Evolutionary conservation across 768 basidiomycete genomes (phyloP), one percentile per base, ranked within the genome.

Genomic region (Rhodocollybia butyracea): DNA sequence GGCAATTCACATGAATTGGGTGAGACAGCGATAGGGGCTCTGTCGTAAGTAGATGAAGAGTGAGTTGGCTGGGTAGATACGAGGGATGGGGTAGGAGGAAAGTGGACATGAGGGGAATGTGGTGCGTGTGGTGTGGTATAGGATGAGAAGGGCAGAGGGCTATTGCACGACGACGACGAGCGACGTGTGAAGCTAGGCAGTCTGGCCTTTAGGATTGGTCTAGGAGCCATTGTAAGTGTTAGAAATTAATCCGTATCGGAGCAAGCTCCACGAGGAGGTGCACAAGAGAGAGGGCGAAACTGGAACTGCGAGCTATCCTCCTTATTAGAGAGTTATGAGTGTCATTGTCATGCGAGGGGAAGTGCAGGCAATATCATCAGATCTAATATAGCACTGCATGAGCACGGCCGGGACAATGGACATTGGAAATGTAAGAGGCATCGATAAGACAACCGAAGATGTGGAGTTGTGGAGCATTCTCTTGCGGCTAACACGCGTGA

Each of bases 1-100:
- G 89, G 89, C 4, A 92, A 68, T 27, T 79, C 83, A 50, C 88
- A 88, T 1, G 62, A 57, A 63, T 90, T 91, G 2, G 84, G 85
- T 3, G 74, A 69, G 24, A 91, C 88, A 21, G 75, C 68, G 63
- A 89, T 88, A 1, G 90, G 85, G 2, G 82, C 80, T 36, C 89
- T 82, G 64, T 92, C 89, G 67, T 91, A 92, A 0, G 72, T 73
- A 21, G 74, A 64, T 1, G 86, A 70, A 0, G 89, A 88, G 63
- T 91, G 83, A 5, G 88, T 83, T 46, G 75, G 74, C 56, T 77
- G 80, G 7, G 78, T 84, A 36, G 81, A 79, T 3, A 76, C 72
- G 52, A 84, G 70, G 17, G 69, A 61, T 21, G 83, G 81, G 1
- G 82, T 76, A 5, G 83, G 79, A 3, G 83, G 83, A 57, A 84